Base-by-base conservation (phyloP, 176 grass and related monocot genomes). In the Themeda triandra region DNA sequence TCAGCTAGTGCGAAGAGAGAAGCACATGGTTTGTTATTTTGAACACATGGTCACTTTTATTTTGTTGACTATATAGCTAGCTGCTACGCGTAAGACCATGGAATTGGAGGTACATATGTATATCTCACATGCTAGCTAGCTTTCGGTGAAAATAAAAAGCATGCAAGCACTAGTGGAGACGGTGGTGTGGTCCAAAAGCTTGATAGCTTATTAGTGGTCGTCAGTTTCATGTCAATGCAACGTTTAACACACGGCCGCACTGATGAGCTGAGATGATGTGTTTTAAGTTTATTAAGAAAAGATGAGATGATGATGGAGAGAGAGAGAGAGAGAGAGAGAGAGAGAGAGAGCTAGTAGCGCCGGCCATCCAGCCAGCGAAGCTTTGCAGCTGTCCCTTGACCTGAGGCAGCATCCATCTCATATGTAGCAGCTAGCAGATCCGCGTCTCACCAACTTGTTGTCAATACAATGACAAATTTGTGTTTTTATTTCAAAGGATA, bases 171-270 rank as follows among this genome's bases (percentile, higher is more conserved):
- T 31, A 73, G 25, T 35, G 14, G 73, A 33, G 44, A 27, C 13
- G 51, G 18, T 8, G 40, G 10, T 19, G 53, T 23, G 40, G 54
- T 63, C 60, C 49, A 27, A 77, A 77, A 74, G 77, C 68, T 2
- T 2, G 8, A 2, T 11, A 11, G 9, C 4, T 39, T 6, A 49
- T 30, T 30, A 73, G 71, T 74, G 44, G 1, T 14, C 2, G 41
- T 23, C 66, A 29, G 35, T 64, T 71, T 78, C 73, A 40, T 41
- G 63, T 83, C 44, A 73, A 64, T 24, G 10, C 29, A 80, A 80
- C 69, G 87, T 85, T 51, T 89, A 68, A 45, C 81, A 80, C 87
- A 59, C 81, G 12, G n/a, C 59, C 24, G 24, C 59, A 63, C 59
- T 28, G 53, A 56, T 56, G 53, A 56, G 53, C 32, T 33, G 32